Percentiles rank a stretch among this genome's conserved stretches.
phyloP scores from a whole-genome alignment of 139 green algal species.

The Micractinium conductrix region DNA sequence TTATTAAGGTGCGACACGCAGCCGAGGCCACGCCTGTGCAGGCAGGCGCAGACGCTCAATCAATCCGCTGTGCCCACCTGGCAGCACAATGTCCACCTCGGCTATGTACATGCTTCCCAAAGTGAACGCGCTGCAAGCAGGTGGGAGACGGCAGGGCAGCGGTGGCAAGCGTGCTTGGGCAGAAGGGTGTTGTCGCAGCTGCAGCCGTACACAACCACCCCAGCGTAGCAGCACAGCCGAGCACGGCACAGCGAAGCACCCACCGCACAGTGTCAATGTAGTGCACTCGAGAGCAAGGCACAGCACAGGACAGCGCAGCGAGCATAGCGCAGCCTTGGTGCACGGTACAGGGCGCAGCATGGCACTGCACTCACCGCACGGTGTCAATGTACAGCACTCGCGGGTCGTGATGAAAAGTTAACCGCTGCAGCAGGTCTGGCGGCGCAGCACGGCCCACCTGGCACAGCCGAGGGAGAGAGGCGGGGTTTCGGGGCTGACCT shows the following conservation, averaged over 20 bases:
- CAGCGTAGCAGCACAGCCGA: no score
- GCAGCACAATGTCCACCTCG: constrained; percentile 71
- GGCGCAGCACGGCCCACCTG: background rate
- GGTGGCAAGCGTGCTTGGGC: background rate
- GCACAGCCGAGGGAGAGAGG: background rate
- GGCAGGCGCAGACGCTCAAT: no score
- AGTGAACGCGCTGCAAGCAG: constrained; percentile 54
- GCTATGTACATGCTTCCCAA: constrained; percentile 61
- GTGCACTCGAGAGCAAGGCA: background rate
- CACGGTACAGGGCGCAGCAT: no score
- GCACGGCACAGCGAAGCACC: no score
- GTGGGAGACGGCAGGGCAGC: background rate
- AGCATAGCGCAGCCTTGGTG: no score
- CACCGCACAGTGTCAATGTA: background rate
- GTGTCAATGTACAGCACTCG: constrained; percentile 63
- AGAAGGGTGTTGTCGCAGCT: no score
- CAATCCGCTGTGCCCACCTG: background rate
- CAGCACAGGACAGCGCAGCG: no score
- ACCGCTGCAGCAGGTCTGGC: constrained; percentile 37
- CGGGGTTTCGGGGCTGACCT: constrained; percentile 23
- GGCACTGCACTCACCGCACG: constrained; percentile 40
- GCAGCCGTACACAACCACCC: no score
- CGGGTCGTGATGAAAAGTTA: constrained; percentile 56
- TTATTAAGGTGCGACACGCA: no score
- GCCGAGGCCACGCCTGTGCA: no score